These are phyloP conservation scores for Diplodia scrobiculata DNA, from an alignment of 2,329 filamentous ascomycete species.

Conservation along the genomic window DNA sequence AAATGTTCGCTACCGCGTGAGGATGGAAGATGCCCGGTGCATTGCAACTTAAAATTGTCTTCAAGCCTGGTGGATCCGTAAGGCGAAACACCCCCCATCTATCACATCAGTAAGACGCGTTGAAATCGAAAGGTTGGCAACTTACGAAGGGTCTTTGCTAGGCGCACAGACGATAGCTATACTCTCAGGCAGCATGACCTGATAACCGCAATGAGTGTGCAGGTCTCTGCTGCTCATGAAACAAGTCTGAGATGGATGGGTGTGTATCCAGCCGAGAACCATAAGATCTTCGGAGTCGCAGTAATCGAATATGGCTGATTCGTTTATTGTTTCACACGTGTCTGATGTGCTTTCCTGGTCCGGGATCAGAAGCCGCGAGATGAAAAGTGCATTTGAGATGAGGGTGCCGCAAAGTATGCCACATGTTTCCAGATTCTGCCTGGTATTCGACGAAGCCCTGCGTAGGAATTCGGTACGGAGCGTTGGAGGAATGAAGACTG, in stretches of 20 bases:
- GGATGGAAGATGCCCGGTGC: constrained; percentile 83
- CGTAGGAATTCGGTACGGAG: constrained; percentile 75
- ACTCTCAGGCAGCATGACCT: constrained; percentile 94
- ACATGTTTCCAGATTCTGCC: constrained; percentile 84
- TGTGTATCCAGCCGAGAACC: constrained; percentile 96
- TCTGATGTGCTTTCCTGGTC: constrained; percentile 88
- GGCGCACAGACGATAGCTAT: constrained; percentile 97
- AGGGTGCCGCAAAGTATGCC: constrained; percentile 89
- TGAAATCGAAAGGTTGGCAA: constrained; percentile 32
- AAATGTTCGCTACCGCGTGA: constrained; percentile 69
- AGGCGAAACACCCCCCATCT: constrained; percentile 91
- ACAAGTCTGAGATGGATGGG: constrained; percentile 92
- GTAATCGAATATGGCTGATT: constrained; percentile 82
- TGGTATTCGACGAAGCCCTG: constrained; percentile 75
- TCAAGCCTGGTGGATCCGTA: constrained; percentile 87
- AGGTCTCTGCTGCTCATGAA: constrained; percentile 95
- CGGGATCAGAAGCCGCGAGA: constrained; percentile 84
- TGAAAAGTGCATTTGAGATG: constrained; percentile 90
- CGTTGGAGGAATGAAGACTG: constrained; percentile 78
- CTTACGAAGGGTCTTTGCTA: constrained; percentile 72
- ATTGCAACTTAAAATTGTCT: constrained; percentile 77
- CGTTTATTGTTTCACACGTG: constrained; percentile 92
- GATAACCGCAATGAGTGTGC: constrained; percentile 91
- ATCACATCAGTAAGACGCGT: not conserved
- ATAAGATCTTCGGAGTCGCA: constrained; percentile 81